Conservation (phyloP, 148 eudicot genomes). For the Pharnaceum exiguum region DNA sequence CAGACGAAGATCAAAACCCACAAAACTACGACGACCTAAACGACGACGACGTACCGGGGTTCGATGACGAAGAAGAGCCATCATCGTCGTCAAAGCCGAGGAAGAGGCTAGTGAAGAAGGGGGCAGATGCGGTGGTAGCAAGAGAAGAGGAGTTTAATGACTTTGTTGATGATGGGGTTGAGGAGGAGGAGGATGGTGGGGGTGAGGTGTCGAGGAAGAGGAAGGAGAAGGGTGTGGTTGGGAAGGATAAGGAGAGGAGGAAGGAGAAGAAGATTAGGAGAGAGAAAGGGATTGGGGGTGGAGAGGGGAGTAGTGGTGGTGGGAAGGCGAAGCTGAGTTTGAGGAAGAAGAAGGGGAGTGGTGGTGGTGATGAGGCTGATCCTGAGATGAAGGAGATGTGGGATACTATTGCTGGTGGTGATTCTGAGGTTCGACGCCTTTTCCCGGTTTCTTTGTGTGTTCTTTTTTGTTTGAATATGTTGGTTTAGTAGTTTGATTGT, state of each 20-base stretch:
- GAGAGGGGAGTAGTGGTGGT: slow-evolving; percentile 17
- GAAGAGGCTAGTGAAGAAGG: slow-evolving; percentile 69
- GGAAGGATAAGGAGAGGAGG: slow-evolving; percentile 31
- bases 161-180: slow-evolving; percentile 47
- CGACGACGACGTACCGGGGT: slow-evolving; percentile 29
- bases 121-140: too few species aligned
- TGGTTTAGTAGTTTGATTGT: neutral
- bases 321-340: slow-evolving; percentile 32
- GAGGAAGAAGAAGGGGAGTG: slow-evolving; percentile 46
- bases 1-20: slow-evolving; percentile 39
- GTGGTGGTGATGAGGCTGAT: slow-evolving; percentile 49
- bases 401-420: slow-evolving; percentile 86
- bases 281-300: slow-evolving; percentile 24
- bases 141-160: slow-evolving; percentile 51
- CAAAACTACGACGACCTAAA: slow-evolving; percentile 18
- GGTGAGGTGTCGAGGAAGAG: slow-evolving; percentile 42
- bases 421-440: slow-evolving; percentile 75
- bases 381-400: slow-evolving; percentile 94
- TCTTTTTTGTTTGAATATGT: neutral
- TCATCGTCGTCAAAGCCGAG: slow-evolving; percentile 41
- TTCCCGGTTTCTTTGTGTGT: neutral
- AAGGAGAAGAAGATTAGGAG: slow-evolving; percentile 47
- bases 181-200: slow-evolving; percentile 32
- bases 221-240: slow-evolving; percentile 44
- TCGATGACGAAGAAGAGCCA: slow-evolving; percentile 38